These are phyloP conservation scores for Penicillium sp. DNA, from an alignment of 2,329 filamentous ascomycete genomes.

Conservation along the genomic window DNA sequence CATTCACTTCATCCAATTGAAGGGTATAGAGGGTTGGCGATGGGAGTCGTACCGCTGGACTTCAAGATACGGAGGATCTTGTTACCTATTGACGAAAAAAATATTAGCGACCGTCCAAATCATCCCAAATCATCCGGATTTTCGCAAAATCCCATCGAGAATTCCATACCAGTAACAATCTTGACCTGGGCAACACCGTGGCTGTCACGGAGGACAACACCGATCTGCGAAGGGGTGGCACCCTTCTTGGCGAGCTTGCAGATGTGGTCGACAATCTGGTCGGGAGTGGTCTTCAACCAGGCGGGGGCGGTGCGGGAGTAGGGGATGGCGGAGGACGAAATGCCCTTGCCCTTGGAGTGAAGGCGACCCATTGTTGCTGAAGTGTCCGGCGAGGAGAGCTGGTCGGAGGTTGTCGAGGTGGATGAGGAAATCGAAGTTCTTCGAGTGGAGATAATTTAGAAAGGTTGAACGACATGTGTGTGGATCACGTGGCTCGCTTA, in stretches of 20 bases:
- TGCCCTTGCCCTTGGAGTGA: conserved; percentile 99
- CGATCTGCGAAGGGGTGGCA: conserved; percentile 97
- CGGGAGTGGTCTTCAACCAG: conserved; percentile 98
- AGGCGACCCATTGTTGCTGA: conserved; percentile 66
- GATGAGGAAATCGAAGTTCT: conserved; percentile 22
- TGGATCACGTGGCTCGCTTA: conserved; percentile 35
- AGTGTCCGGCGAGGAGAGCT: conserved; percentile 28
- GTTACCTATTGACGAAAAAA: conserved; percentile 68
- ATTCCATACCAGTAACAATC: conserved; percentile 82
- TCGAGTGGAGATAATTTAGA: conserved; percentile 12
- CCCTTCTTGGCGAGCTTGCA: conserved; percentile 99
- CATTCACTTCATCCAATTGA: conserved; percentile 27
- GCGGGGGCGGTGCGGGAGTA: conserved; percentile 91
- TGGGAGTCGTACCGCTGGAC: conserved; percentile 75
- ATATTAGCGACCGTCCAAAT: conserved; percentile 38
- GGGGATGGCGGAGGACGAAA: conserved; percentile 90
- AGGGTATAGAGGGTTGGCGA: conserved; percentile 18
- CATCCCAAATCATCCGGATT: no score
- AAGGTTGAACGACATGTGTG: conserved; percentile 19
- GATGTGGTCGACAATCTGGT: conserved; percentile 98
- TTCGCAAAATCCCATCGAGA: not conserved
- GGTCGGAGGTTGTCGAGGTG: conserved; percentile 35
- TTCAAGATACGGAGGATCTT: conserved; percentile 99
- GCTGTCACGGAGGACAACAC: conserved; percentile 96
- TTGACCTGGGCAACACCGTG: conserved; percentile 98